Conservation (phyloP, 2,329 filamentous ascomycete species). For the Hirsutella thompsonii region DNA sequence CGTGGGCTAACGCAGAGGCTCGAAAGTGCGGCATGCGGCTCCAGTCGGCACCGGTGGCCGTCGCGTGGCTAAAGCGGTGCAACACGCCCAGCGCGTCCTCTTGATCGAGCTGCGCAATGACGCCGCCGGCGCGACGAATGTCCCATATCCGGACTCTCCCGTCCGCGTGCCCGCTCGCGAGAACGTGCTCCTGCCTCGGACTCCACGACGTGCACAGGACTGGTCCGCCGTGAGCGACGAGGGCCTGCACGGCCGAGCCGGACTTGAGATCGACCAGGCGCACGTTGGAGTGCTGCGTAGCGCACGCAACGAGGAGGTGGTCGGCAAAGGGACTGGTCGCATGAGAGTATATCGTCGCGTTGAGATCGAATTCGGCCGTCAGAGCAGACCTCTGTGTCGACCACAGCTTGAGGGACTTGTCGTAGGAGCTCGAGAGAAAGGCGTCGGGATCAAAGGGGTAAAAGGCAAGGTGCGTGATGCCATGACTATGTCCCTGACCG, state of each 20-base stretch:
- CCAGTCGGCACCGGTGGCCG: slow-evolving; percentile 17
- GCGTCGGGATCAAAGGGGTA: slow-evolving; percentile 66
- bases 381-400: slow-evolving; percentile 47
- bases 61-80: slow-evolving; percentile 21
- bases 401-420: slow-evolving; percentile 66
- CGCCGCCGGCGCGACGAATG: slow-evolving; percentile 63
- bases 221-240: slow-evolving; percentile 55
- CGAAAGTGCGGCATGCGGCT: slow-evolving; percentile 24
- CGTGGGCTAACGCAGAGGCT: slow-evolving; percentile 53
- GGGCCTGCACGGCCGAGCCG: slow-evolving; percentile 56
- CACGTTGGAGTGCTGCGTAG: slow-evolving; percentile 73
- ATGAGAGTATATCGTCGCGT: slow-evolving; percentile 62
- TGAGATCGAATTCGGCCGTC: slow-evolving; percentile 56
- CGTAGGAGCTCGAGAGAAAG: slow-evolving; percentile 67
- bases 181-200: slow-evolving; percentile 62
- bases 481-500: slow-evolving; percentile 44
- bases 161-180: slow-evolving; percentile 77
- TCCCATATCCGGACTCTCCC: slow-evolving; percentile 81
- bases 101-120: slow-evolving; percentile 67
- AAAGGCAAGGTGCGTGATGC: slow-evolving; percentile 64
- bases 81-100: slow-evolving; percentile 66
- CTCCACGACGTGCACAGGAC: slow-evolving; percentile 69
- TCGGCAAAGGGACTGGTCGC: slow-evolving; percentile 60
- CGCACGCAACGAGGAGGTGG: slow-evolving; percentile 73
- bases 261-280: slow-evolving; percentile 79